phyloP scores from a whole-genome alignment of 179 eudicot species.

The Beta macrorhiza region DNA sequence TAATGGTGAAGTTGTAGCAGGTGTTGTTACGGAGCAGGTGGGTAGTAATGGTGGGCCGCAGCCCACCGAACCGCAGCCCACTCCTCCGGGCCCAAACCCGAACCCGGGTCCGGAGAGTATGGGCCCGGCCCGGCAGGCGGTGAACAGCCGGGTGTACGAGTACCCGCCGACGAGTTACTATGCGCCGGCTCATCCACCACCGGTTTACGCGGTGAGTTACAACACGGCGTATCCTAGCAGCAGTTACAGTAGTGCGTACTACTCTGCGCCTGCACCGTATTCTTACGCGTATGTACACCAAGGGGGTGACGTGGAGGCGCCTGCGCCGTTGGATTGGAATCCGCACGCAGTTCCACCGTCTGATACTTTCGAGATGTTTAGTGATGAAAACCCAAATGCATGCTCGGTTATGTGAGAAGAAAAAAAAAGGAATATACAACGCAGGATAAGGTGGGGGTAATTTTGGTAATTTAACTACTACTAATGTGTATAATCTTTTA shows the following conservation, averaged over 20 bases:
- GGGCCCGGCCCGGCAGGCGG: slow-evolving; percentile 40
- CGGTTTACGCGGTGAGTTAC: slow-evolving; percentile 53
- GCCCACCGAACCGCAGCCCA: slow-evolving; percentile 23
- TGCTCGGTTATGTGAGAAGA: slow-evolving; percentile 50
- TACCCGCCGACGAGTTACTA: slow-evolving; percentile 42
- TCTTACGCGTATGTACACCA: slow-evolving; percentile 46
- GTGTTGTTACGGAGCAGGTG: slow-evolving; percentile 4
- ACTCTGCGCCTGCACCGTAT: slow-evolving; percentile 48
- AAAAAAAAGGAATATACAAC: neutral
- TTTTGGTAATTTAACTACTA: slow-evolving; percentile 16
- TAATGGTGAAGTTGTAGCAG: slow-evolving; percentile 1
- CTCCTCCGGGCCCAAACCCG: slow-evolving; percentile 10
- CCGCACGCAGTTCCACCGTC: slow-evolving; percentile 38
- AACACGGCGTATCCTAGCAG: slow-evolving; percentile 59
- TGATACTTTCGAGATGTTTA: slow-evolving; percentile 74
- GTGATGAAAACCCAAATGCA: slow-evolving; percentile 86
- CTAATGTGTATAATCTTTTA: slow-evolving; percentile 7
- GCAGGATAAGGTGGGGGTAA: slow-evolving; percentile 25
- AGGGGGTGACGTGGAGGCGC: slow-evolving; percentile 33
- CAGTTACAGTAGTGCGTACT: slow-evolving; percentile 57
- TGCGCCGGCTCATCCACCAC: slow-evolving; percentile 29
- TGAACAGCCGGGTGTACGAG: slow-evolving; percentile 29
- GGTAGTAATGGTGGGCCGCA: slow-evolving; percentile 27
- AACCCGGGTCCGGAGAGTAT: slow-evolving; percentile 25
- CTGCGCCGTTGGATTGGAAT: slow-evolving; percentile 33